Base-by-base conservation (phyloP, 2,329 filamentous ascomycete species). In the Fusarium pilosicola region DNA sequence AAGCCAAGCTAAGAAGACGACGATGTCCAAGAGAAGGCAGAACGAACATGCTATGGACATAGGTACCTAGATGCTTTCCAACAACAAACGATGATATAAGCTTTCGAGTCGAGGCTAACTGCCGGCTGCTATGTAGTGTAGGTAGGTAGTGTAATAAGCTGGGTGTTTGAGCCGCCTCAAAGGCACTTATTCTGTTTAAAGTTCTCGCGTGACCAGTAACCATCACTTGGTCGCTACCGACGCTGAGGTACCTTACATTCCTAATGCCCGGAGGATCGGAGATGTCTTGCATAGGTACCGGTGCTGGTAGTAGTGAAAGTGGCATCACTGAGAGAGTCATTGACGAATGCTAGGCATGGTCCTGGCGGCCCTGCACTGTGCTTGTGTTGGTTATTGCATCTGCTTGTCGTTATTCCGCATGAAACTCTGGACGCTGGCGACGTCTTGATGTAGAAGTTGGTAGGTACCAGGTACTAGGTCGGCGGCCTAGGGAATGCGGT, bases 181-280 rank as follows among this genome's bases (percentile, higher is more conserved):
- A 39, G 39, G 38, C 39, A 32, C 41, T 22, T 55, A 12, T 11
- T 49, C 38, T 52, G 13, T 44, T 59, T 59, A 57, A 46, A 49
- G 42, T 38, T 42, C 56, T 58, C 55, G 42, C 51, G 55, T 66
- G 52, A 73, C 55, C 30, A 54, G 44, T 41, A 24, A 36, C 44
- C 26, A 56, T 56, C 36, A 11, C 28, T 36, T 36, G 34, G 28
- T 26, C 26, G 28, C 20, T 44, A 49, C 36, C 22, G 30, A 38
- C 24, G 44, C 36, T 26, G 36, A 57, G 32, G 42, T 57, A 34
- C 32, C 32, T 34, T 34, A 34, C 32, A 34, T 34, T 34, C 32
- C 15, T 34, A 44, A 26, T 57, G 26, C 22, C 46, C 36, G 18
- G 42, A 45, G 32, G 39, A 46, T 66, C 49, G 49, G 56, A 68